Percentiles rank a stretch among this genome's conserved stretches.
Conservation (phyloP, 805 yeast genomes). For the Hanseniaspora nectarophila region DNA sequence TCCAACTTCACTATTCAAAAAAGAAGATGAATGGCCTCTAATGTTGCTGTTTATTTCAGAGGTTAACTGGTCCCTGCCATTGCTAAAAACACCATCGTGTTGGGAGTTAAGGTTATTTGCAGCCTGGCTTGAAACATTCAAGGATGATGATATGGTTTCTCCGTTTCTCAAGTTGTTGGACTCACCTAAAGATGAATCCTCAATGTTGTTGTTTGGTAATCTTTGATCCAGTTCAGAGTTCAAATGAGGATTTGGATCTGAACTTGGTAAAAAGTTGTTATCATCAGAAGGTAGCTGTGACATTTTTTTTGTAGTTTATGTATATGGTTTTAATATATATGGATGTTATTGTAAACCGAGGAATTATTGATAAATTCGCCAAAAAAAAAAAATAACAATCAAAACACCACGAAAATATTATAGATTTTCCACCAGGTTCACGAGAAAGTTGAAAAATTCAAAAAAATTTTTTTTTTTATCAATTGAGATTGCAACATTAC, state of each 20-base stretch:
- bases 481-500: not conserved
- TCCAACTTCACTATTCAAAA: conserved; percentile 5
- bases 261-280: conserved; percentile 26
- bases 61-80: not conserved
- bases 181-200: conserved; percentile 24
- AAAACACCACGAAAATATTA: not conserved
- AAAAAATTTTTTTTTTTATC: not conserved
- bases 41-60: conserved; percentile 3
- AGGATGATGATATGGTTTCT: conserved; percentile 5
- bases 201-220: conserved; percentile 3
- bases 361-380: not conserved
- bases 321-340: not conserved
- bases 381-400: not conserved
- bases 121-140: not conserved
- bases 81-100: not conserved
- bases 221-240: not conserved
- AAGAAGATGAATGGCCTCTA: conserved; percentile 3
- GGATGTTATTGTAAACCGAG: no score
- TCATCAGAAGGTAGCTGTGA: conserved; percentile 32
- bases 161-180: conserved; percentile 13
- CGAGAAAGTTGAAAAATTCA: not conserved
- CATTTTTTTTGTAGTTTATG: conserved; percentile 11
- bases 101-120: not conserved
- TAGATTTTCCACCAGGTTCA: not conserved
- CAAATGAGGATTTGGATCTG: conserved; percentile 23